Conservation (phyloP, 1,284 basidiomycete species). For the Leccinum angustisporum region DNA sequence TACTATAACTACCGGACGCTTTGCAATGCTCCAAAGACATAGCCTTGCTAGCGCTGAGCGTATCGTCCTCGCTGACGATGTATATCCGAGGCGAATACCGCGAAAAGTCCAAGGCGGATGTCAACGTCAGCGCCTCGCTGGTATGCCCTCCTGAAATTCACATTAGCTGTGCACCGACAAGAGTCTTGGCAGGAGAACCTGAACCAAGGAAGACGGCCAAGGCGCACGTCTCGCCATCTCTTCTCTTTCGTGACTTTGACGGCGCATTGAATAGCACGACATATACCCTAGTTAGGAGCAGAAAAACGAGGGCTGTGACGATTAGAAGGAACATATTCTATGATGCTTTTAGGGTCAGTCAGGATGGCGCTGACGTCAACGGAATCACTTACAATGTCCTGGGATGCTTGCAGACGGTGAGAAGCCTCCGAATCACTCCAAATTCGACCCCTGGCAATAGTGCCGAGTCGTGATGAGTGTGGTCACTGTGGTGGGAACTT, state of each 20-base stretch:
- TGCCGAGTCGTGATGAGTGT: neutral
- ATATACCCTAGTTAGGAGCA: conserved; percentile 23
- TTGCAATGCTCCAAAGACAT: conserved; percentile 58
- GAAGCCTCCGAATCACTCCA: neutral
- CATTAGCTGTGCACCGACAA: neutral
- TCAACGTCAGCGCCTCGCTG: conserved; percentile 78
- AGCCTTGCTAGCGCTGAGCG: conserved; percentile 75
- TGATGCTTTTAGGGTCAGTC: neutral
- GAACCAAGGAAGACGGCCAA: conserved; percentile 63
- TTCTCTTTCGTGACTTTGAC: conserved; percentile 17
- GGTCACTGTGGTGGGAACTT: neutral
- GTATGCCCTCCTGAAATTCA: conserved; percentile 84
- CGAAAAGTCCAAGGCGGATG: conserved; percentile 74
- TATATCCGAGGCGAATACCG: conserved; percentile 82
- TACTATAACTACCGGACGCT: conserved; percentile 14
- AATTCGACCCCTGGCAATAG: neutral
- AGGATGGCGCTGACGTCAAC: neutral
- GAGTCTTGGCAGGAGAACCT: conserved; percentile 36
- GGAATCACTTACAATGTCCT: conserved; percentile 1
- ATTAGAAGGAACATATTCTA: conserved; percentile 21
- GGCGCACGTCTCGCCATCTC: conserved; percentile 33
- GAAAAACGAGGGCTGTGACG: conserved; percentile 6
- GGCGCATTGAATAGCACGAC: conserved; percentile 16
- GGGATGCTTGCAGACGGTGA: neutral
- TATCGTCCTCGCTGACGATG: conserved; percentile 81